Percentiles rank a stretch among this genome's conserved stretches.
Conservation (phyloP, 116 monocot species). For the Trichopus zeylanicus region DNA sequence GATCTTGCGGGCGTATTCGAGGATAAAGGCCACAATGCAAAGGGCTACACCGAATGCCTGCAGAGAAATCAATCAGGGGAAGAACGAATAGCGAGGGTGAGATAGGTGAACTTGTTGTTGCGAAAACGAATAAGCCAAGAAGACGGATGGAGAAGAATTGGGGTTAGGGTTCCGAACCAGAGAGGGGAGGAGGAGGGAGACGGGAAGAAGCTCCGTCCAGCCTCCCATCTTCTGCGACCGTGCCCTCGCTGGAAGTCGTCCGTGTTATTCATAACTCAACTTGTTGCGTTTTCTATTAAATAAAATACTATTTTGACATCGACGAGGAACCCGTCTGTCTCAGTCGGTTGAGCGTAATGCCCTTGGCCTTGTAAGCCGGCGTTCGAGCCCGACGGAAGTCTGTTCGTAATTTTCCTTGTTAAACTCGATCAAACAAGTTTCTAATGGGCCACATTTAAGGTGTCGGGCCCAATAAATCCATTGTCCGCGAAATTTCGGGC, state of each 20-base stretch:
- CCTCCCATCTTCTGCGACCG: not conserved
- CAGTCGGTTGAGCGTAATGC: too few relatives aligned
- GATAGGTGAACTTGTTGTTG: not conserved
- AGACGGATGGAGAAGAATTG: not conserved
- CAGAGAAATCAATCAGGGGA: not conserved
- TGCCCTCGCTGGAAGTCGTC: not conserved
- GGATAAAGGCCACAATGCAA: conserved; percentile 30
- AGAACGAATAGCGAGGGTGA: not conserved
- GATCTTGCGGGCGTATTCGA: conserved; percentile 46
- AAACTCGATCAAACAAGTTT: too few relatives aligned
- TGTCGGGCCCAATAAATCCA: too few relatives aligned
- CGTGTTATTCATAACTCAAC: not conserved
- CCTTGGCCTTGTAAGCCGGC: too few relatives aligned
- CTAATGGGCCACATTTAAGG: too few relatives aligned
- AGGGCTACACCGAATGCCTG: conserved; percentile 34
- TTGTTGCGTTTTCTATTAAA: too few relatives aligned
- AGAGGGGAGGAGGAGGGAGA: conserved; percentile 17
- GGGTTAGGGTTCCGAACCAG: conserved; percentile 6
- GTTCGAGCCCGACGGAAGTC: too few relatives aligned
- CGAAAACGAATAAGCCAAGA: not conserved
- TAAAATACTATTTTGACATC: too few relatives aligned
- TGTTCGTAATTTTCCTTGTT: too few relatives aligned
- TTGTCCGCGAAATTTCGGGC: too few relatives aligned
- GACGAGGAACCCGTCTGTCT: too few relatives aligned
- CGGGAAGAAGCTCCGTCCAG: not conserved